These are phyloP conservation scores for Cadophora sp. DNA, from an alignment of 2,329 filamentous ascomycete genomes.

Conservation along the genomic window DNA sequence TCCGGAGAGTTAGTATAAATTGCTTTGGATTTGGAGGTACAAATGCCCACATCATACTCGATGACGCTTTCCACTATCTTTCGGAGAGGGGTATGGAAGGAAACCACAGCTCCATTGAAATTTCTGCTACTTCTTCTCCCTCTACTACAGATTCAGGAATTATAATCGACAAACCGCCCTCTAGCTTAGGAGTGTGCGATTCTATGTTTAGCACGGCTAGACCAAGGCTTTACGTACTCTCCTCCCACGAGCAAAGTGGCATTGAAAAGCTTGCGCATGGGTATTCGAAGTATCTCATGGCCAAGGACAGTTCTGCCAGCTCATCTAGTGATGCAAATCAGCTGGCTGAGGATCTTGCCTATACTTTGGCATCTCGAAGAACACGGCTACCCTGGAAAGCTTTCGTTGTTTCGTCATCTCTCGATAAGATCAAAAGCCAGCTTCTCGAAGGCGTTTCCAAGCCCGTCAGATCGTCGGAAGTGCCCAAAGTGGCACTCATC, in stretches of 20 bases:
- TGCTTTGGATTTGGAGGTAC: conserved; percentile 44
- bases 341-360: conserved; percentile 32
- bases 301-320: conserved; percentile 25
- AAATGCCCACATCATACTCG: conserved; percentile 35
- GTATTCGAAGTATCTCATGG: conserved; percentile 31
- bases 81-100: conserved; percentile 9
- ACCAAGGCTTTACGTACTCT: not conserved
- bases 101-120: conserved; percentile 16
- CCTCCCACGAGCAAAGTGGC: conserved; percentile 18
- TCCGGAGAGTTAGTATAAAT: conserved; percentile 51
- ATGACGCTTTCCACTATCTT: conserved; percentile 21
- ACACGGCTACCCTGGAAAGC: conserved; percentile 35
- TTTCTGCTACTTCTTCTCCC: conserved; percentile 1
- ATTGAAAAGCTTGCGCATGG: conserved; percentile 19
- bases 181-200: not conserved
- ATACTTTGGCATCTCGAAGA: conserved; percentile 36
- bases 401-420: conserved; percentile 25
- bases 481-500: conserved; percentile 35
- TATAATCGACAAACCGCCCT: not conserved
- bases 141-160: conserved; percentile 7
- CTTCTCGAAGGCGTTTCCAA: conserved; percentile 1
- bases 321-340: not conserved
- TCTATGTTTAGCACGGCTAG: not conserved
- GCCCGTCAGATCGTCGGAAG: not conserved
- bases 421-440: not conserved